A percentile compares a stretch with the other conserved stretches of the same genome.
These are phyloP conservation scores for Trichoderma cornu-damae DNA, from an alignment of 2,329 filamentous ascomycete genomes.

Conservation along the genomic window DNA sequence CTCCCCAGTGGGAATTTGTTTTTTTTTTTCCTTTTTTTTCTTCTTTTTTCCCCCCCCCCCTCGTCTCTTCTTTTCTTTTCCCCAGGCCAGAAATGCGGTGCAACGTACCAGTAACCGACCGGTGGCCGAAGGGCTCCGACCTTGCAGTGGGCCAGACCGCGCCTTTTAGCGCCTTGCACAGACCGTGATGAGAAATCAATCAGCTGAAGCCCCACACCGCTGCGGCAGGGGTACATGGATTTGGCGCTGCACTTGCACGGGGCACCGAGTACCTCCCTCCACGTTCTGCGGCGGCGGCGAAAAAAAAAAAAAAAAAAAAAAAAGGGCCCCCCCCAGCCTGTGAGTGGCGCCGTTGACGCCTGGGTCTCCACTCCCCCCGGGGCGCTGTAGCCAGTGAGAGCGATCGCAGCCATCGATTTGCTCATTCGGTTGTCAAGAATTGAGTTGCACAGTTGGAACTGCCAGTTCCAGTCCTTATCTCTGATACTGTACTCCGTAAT, in stretches of 20 bases:
- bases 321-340: no score
- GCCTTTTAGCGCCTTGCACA: constrained; percentile 11
- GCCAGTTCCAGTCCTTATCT: background rate
- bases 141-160: constrained; percentile 6
- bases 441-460: background rate
- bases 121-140: constrained; percentile 10
- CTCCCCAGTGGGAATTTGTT: constrained; percentile 12
- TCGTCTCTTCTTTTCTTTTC: background rate
- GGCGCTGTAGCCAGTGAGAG: constrained; percentile 8
- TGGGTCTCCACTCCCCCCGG: background rate
- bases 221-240: no score
- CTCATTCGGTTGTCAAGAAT: constrained; percentile 17
- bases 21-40: no score
- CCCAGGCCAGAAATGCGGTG: constrained; percentile 5
- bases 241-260: no score
- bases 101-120: constrained; percentile 16
- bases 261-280: no score
- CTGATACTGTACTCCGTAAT: background rate
- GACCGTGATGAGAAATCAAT: constrained; percentile 19
- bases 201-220: constrained; percentile 16
- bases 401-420: constrained; percentile 3
- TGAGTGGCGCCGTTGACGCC: constrained; percentile 6
- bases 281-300: no score
- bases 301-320: no score
- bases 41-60: no score